Base-by-base conservation (phyloP, 2,329 filamentous ascomycete genomes). In the Meredithiella fracta region DNA sequence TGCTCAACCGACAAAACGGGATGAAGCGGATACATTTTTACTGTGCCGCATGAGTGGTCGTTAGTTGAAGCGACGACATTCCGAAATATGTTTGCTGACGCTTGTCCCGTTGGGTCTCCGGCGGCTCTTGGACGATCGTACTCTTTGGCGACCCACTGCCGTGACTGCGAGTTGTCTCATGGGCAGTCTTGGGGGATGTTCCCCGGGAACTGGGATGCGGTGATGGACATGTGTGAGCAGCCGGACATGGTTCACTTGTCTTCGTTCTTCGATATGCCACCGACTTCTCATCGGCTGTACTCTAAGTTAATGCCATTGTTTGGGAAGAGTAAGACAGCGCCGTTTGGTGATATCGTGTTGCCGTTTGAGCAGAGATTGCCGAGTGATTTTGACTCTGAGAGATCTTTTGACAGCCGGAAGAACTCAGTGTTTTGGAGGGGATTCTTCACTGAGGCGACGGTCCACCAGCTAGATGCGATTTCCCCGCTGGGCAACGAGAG, bases 301-400 rank as follows among this genome's bases (percentile, higher is more conserved):
- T 75, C 79, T 59, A 73, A 82, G 20, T 72, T 92, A 3, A 68
- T 85, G 1, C 87, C 87, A 0, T 71, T 92, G 9, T 92, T 92
- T 67, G 85, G 85, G 60, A 76, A 85, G 58, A 82, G 80, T 51
- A 88, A 87, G 62, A 79, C 82, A 1, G 73, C 77, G 47, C 80
- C 81, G 3, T 91, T 86, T 68, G 79, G 76, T 60, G 87, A 94
- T 64, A 86, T 94, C 34, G 67, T 90, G 22, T 83, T 89, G 54
- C 86, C 87, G 0, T 63, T 78, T 71, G 47, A 51, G 23, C 11
- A 29, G 15, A 37, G 40, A 23, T n/a, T 51, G 1, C 51, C 44
- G 7, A 17, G 77, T 25, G 25, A 58, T 15, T 55, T 57, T 72
- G 69, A 73, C 34, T 62, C 70, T 3, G 63, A 63, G 25, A 67